phyloP scores from a whole-genome alignment of 345 rosid genomes.

The Sisymbrium irio region DNA sequence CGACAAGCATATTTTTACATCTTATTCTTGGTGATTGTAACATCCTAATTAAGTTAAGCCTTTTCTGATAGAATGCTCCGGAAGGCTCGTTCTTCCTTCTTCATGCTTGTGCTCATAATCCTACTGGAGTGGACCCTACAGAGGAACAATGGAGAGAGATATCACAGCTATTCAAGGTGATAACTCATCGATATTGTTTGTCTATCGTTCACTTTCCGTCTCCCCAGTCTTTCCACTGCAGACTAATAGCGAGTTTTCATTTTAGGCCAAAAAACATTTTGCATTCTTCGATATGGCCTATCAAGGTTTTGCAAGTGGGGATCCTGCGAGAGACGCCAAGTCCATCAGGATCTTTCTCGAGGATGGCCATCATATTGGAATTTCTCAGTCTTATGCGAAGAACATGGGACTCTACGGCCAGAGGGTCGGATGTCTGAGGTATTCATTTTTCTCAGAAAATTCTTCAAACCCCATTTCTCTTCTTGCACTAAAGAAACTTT shows the following conservation, averaged over 20 bases:
- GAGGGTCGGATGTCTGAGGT: constrained; percentile 98
- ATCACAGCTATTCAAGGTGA: constrained; percentile 78
- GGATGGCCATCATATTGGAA: constrained; percentile 89
- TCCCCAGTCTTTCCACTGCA: background rate
- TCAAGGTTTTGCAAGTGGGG: constrained; percentile 98
- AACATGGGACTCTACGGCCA: constrained; percentile 99
- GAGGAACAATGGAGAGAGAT: constrained; percentile 97
- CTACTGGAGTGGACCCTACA: constrained; percentile 95
- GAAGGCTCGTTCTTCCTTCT: constrained; percentile 89
- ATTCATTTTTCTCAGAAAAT: constrained; percentile 12
- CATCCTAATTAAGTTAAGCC: background rate
- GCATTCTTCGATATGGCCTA: constrained; percentile 98
- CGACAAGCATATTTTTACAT: background rate
- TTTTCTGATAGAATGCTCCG: constrained; percentile 69
- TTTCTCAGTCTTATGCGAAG: constrained; percentile 93
- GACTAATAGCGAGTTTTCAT: constrained; percentile 9
- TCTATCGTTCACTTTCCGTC: background rate
- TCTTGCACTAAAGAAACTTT: background rate
- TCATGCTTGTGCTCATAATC: constrained; percentile 93
- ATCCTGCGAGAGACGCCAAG: constrained; percentile 93
- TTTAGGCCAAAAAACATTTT: constrained; percentile 80
- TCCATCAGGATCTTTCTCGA: constrained; percentile 88
- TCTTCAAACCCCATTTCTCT: background rate
- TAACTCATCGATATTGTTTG: background rate
- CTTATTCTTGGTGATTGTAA: background rate